Conservation (phyloP, 306 rosid species). For the Vigna angularis region DNA sequence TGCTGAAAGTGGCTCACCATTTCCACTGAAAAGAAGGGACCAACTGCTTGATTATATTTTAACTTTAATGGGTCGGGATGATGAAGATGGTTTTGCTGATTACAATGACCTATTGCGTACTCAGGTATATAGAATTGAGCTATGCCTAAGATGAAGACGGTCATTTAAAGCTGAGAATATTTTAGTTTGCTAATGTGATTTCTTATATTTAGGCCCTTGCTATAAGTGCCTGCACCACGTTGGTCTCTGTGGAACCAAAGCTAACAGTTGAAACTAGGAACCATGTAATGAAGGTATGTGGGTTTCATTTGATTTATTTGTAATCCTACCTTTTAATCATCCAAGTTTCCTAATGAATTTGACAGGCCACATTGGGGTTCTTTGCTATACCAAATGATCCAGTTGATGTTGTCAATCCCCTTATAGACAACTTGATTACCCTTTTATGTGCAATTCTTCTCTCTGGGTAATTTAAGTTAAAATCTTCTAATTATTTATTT, state of each 20-base stretch:
- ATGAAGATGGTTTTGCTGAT: constrained; percentile 78
- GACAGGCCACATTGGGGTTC: constrained; percentile 97
- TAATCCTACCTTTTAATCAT: constrained; percentile 9
- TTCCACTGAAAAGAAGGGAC: constrained; percentile 95
- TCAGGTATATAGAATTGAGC: constrained; percentile 65
- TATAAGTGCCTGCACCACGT: constrained; percentile 93
- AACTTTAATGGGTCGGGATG: constrained; percentile 94
- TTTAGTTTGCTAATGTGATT: constrained; percentile 25
- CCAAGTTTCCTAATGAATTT: constrained; percentile 49
- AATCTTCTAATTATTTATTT: constrained; percentile 24
- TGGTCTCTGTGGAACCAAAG: constrained; percentile 97
- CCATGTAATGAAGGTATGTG: constrained; percentile 81
- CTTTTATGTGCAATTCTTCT: constrained; percentile 97
- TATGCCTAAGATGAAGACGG: constrained; percentile 30
- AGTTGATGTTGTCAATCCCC: constrained; percentile 74
- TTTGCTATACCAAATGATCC: constrained; percentile 97
- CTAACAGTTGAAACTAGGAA: constrained; percentile 92
- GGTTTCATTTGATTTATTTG: constrained; percentile 38
- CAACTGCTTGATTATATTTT: constrained; percentile 85
- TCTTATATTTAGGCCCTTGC: constrained; percentile 80
- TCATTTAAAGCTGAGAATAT: constrained; percentile 40
- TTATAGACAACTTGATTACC: constrained; percentile 88
- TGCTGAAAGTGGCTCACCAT: constrained; percentile 87
- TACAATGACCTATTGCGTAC: constrained; percentile 81
- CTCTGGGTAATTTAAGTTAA: constrained; percentile 66